Base-by-base conservation (phyloP, 192 early-diverging fungal species). In the Backusella westeae region DNA sequence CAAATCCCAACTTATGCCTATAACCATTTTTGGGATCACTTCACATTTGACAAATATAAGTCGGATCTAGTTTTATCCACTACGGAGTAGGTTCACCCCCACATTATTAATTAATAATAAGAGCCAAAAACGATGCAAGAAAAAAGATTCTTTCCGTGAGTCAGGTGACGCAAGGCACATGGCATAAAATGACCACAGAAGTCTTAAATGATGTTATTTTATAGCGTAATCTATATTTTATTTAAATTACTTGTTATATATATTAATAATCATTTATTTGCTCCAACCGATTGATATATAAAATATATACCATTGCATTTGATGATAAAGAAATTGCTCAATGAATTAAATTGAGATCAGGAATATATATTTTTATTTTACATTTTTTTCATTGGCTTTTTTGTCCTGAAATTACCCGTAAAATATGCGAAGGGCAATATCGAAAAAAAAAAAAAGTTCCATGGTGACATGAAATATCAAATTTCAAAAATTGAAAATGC, bases 141-240 rank as follows among this genome's bases (percentile, higher is more conserved):
- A 7, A 8, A 8, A 3, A 3, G 6, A 14, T 26, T 29, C 56
- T 12, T 29, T 63, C 56, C 23, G 56, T 9, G 9, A 4, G 56
- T 63, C 56, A 63, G 21, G 23, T 63, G 56, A 63, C 23, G 56
- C 3, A 29, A 63, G 56, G 56, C 56, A 63, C 56, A 63, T 63
- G 56, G 7, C 21, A 29, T 9, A 14, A 53, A 63, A 63, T 63
- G 56, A 63, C 23, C 26, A 0, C 21, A 29, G 26, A 26, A 63
- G 56, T 63, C 56, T 63, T 63, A 63, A 59, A 59, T 23, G 53
- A 59, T 59, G n/a, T 26, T 59, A 59, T 63, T 63, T 63, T 63
- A 63, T 63, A 63, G 56, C 10, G 23, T 14, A 63, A 29, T 63
- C 56, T 63, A 63, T 63, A 63, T 29, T 26, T 63, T 14, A 63